Evolutionary conservation across 768 basidiomycete species (phyloP), one percentile per base, ranked within the genome.

Genomic region (Lactarius hatsudake): DNA sequence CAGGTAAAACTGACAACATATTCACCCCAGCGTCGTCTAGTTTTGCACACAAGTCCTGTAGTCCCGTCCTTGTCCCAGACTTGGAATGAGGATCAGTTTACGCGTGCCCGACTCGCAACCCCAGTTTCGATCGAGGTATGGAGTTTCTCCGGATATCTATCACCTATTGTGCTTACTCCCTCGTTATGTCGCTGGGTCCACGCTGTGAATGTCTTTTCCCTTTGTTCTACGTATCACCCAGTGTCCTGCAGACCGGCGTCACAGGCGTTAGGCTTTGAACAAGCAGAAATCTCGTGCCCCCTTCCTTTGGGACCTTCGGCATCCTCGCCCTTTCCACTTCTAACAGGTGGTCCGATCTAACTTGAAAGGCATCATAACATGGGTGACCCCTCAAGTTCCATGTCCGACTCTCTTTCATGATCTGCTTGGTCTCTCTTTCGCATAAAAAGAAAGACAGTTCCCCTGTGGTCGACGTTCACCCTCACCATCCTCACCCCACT

Each of bases 381-480:
- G 53, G 23, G 15, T 26, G 18, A 57, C 54, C 26, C 43, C 32
- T 26, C 36, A 57, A 58, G 43, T 42, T 51, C 45, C 30, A 62
- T 53, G 45, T 58, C 65, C 65, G 65, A 66, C 20, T 51, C 30
- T 66, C 61, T 66, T 66, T 62, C 58, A 66, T 58, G 17, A 10
- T 18, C 56, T 58, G 42, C 59, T 30, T 26, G 51, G 55, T 65
- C 40, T 56, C 45, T 56, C 43, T 62, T 8, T 32, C 53, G 55
- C 28, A 54, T 57, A 56, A 60, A 66, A 58, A 53, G 45, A 26
- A 62, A 43, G 65, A 28, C 5, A 18, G 12, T 17, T 6, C 32
- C n/a, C 10, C n/a, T 55, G 17, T 18, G 18, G 18, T 40, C 51
- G 15, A 3, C 53, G 23, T 34, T 42, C 13, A 28, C 53, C 18